Percentiles rank a stretch among this genome's conserved stretches.
Conservation (phyloP, 169 alveolate genomes). For the Plasmodium knowlesi region DNA sequence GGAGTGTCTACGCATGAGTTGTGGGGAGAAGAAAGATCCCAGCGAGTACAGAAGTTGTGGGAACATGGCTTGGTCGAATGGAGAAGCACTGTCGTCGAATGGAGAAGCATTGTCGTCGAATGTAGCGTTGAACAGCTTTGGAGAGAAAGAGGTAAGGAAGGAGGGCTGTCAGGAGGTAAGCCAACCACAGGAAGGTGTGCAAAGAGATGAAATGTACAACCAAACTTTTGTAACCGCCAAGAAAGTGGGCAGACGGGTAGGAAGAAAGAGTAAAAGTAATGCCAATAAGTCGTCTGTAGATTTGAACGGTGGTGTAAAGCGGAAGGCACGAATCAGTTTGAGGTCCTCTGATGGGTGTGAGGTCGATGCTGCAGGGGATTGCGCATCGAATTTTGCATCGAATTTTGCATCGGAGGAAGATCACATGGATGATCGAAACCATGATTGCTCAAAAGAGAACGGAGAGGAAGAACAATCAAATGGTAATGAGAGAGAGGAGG, state of each 20-base stretch:
- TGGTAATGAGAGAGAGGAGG: background rate
- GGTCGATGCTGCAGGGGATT: background rate
- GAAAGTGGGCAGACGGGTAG: background rate
- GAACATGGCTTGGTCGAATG: background rate
- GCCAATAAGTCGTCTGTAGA: background rate
- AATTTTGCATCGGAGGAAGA: background rate
- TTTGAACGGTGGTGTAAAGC: background rate
- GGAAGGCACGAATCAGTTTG: background rate
- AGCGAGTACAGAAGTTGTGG: background rate
- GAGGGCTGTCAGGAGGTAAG: background rate
- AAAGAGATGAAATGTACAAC: background rate
- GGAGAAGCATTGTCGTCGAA: background rate
- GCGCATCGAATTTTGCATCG: background rate
- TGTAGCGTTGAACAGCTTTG: background rate
- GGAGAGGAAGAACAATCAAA: background rate
- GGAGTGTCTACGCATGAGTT: background rate
- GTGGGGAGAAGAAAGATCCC: background rate
- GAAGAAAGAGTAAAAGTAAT: background rate
- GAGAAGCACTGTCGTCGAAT: background rate
- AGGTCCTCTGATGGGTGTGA: background rate
- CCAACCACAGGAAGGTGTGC: background rate
- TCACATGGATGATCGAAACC: background rate
- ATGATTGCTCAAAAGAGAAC: background rate
- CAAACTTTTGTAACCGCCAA: background rate
- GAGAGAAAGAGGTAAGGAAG: background rate